Evolutionary conservation across 2,329 filamentous ascomycete species (phyloP).

Genomic region (Aspergillus quadrilineatus): DNA sequence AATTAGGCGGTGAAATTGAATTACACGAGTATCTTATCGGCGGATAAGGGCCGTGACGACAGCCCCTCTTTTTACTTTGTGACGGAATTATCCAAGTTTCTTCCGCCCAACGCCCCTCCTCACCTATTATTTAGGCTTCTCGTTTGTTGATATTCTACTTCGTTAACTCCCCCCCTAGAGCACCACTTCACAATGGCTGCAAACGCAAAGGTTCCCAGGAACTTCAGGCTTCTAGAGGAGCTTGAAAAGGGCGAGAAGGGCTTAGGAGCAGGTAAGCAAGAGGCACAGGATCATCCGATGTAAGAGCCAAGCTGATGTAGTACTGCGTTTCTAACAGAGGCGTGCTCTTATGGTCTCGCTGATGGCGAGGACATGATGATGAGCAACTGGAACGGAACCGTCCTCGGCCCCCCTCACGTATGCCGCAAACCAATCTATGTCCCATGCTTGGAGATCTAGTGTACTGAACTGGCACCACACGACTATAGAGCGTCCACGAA

Average conservation of each 20-base stretch:
- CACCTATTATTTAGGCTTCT: not conserved
- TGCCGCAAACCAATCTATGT: slow-evolving; percentile 35
- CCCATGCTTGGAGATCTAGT: slow-evolving; percentile 1
- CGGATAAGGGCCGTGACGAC: slow-evolving; percentile 15
- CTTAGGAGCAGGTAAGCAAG: slow-evolving; percentile 68
- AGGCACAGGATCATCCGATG: slow-evolving; percentile 6
- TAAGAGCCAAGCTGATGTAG: slow-evolving; percentile 24
- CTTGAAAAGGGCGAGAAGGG: slow-evolving; percentile 99
- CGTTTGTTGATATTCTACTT: not conserved
- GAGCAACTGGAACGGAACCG: slow-evolving; percentile 98
- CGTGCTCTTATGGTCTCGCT: slow-evolving; percentile 93
- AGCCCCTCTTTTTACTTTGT: slow-evolving; percentile 23
- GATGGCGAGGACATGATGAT: slow-evolving; percentile 93
- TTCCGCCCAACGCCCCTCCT: slow-evolving; percentile 10
- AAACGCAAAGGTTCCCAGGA: slow-evolving; percentile 85
- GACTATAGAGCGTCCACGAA: slow-evolving; percentile 81
- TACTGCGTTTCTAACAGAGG: slow-evolving; percentile 60
- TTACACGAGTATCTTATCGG: not conserved
- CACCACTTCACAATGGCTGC: slow-evolving; percentile 53
- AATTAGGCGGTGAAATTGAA: not conserved
- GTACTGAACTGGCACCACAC: slow-evolving; percentile 17
- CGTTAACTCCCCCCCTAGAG: not conserved
- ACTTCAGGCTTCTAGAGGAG: slow-evolving; percentile 95
- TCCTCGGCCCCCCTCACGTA: slow-evolving; percentile 93
- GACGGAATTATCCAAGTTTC: slow-evolving; percentile 14